Evolutionary conservation across 2,329 filamentous ascomycete species (phyloP).

Genomic region (Venturia asperata): DNA sequence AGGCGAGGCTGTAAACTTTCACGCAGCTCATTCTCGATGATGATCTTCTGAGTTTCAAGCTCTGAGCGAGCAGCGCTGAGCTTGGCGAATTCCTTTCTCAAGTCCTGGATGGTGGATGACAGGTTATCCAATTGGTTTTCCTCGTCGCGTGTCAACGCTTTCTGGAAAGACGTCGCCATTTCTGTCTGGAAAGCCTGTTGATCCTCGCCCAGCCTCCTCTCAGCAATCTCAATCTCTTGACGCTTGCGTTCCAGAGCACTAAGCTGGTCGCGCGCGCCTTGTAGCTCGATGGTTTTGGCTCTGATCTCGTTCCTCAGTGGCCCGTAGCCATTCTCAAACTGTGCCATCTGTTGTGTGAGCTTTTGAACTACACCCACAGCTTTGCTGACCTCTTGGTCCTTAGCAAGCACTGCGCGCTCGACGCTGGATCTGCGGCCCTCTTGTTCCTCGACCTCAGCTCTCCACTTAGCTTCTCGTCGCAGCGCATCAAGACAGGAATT

Average conservation of each 20-base stretch:
- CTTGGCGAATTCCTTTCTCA: slow-evolving; percentile 71
- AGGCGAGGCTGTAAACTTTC: slow-evolving; percentile 82
- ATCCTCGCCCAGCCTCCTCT: slow-evolving; percentile 58
- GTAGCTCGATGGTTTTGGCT: slow-evolving; percentile 65
- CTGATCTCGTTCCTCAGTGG: slow-evolving; percentile 71
- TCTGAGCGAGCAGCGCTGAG: slow-evolving; percentile 66
- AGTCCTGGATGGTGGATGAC: slow-evolving; percentile 59
- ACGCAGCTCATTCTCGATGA: slow-evolving; percentile 79
- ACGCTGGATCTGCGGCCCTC: slow-evolving; percentile 59
- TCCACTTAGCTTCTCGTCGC: slow-evolving; percentile 64
- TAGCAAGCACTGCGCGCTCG: slow-evolving; percentile 61
- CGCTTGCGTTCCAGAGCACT: slow-evolving; percentile 59
- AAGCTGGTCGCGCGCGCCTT: slow-evolving; percentile 64
- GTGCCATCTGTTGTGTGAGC: slow-evolving; percentile 67
- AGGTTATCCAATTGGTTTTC: slow-evolving; percentile 71
- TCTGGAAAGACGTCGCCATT: slow-evolving; percentile 81
- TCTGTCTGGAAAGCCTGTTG: slow-evolving; percentile 73
- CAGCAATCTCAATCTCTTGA: slow-evolving; percentile 60
- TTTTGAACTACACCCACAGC: slow-evolving; percentile 81
- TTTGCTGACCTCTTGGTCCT: slow-evolving; percentile 82
- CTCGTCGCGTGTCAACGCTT: slow-evolving; percentile 74
- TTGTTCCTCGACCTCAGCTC: slow-evolving; percentile 65
- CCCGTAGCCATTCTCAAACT: slow-evolving; percentile 74
- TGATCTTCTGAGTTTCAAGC: slow-evolving; percentile 71
- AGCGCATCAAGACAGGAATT: slow-evolving; percentile 84